Base-by-base conservation (phyloP, 1,284 basidiomycete species). In the Apiotrichum domesticum region DNA sequence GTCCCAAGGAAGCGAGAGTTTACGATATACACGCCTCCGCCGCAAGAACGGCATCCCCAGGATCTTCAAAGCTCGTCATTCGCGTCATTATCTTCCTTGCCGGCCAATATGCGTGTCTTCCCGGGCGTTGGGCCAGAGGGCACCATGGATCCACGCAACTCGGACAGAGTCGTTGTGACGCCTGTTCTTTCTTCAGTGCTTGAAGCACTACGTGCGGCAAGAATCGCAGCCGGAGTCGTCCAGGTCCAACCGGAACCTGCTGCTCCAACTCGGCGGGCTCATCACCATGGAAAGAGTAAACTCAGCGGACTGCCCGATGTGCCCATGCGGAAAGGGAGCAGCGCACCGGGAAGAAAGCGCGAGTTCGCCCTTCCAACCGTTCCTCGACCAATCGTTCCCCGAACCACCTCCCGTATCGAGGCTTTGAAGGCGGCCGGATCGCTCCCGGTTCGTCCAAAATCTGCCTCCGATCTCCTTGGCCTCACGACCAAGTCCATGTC, bases 181-280 rank as follows among this genome's bases (percentile, higher is more conserved):
- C 78, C 80, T 1, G 85, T 84, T 3, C 74, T 88, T 21, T 77
- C 82, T 3, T 68, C 79, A 5, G 78, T 87, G 37, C 74, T 87
- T 29, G 72, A 77, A 35, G 80, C 82, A 39, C 79, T 90, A 35
- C 84, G 84, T 39, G 67, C 72, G 0, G 77, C 82, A 1, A 70
- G 86, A 29, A 29, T 29, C 52, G 65, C 44, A 4, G 49, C 59
- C 13, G 50, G 51, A 11, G 59, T 53, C 1, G 29, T 55, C 32
- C n/a, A 13, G 42, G 41, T 9, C 2, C 34, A 35, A 21, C 46
- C 46, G 6, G 45, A 29, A 6, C 11, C 13, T 6, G 9, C 21
- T 33, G 10, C 35, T 10, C 14, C n/a, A 13, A 7, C 6, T 14
- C 42, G n/a, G 33, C 51, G 44, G 9, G 40, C 37, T 8, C 55